phyloP scores from a whole-genome alignment of 192 early-diverging fungal species.

The Podila clonocystis region DNA sequence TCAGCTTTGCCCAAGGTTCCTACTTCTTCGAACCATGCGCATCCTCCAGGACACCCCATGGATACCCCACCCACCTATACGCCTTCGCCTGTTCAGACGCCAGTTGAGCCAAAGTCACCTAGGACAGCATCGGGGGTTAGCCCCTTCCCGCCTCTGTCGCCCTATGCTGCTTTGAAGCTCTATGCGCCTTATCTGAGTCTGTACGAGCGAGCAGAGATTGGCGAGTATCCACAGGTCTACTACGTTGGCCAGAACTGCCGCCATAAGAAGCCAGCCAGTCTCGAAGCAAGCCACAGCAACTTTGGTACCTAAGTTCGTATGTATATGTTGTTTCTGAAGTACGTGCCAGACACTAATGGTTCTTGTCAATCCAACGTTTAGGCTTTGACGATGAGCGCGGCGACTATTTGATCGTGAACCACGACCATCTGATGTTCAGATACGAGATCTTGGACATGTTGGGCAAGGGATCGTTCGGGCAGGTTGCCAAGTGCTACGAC shows the following conservation, averaged over 20 bases:
- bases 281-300: constrained; percentile 66
- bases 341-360: background rate
- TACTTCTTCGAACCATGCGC: constrained; percentile 15
- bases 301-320: constrained; percentile 51
- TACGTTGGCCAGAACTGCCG: constrained; percentile 84
- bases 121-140: constrained; percentile 28
- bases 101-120: constrained; percentile 22
- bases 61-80: background rate
- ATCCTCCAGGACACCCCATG: background rate
- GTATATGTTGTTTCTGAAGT: background rate
- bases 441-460: constrained; percentile 93
- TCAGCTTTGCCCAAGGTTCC: background rate
- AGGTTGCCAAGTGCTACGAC: constrained; percentile 93
- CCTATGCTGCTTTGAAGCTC: constrained; percentile 69
- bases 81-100: background rate
- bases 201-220: constrained; percentile 91
- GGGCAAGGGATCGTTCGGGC: constrained; percentile 93
- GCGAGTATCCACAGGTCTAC: constrained; percentile 84
- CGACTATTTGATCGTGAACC: constrained; percentile 86
- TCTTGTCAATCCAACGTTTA: constrained; percentile 1
- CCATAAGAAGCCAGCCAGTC: constrained; percentile 64
- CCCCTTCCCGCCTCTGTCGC: constrained; percentile 61
- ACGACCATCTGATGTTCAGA: constrained; percentile 93
- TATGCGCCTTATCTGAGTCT: constrained; percentile 80
- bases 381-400: constrained; percentile 92